Evolutionary conservation across 148 eudicot species (phyloP), one percentile per base, ranked within the genome.

Genomic region (Chenopodium suecicum): DNA sequence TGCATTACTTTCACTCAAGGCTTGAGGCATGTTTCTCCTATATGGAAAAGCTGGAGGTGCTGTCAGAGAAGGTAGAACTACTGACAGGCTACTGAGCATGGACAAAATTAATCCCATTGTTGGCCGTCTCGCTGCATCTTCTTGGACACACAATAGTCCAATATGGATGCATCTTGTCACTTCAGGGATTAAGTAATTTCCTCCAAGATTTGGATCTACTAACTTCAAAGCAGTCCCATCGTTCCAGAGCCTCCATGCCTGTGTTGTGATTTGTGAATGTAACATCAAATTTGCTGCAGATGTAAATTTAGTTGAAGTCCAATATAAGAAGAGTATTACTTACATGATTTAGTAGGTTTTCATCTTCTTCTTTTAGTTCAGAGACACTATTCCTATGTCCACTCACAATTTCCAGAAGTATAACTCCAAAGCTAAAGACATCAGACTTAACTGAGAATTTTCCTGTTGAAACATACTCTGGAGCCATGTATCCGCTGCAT

Each of bases 401-500:
- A 68, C 87, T 89, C 63, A 90, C 83, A 54, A 93, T 87, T 77
- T 93, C 97, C 78, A 93, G 85, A 80, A 91, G 87, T 72, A 93
- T 83, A 56, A 93, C 90, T 19, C 97, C 93, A 27, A 65, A 89
- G 74, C 97, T 93, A 44, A 86, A 93, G 47, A 93, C 89, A 83
- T 93, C 97, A 0, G 93, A 91, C 83, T 93, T 93, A 82, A 88
- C 95, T 31, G 97, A 91, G 23, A 88, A 88, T 77, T 93, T 89
- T 47, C 97, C 97, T 70, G 89, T 85, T 44, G 89, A 83, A 69
- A 85, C 85, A 71, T 91, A 93, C 65, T 93, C 97, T 10, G 97
- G 97, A 31, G 97, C 97, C 97, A 93, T 91, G 48, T 90, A 93
- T 11, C 97, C 97, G 74, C 97, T 93, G 87, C 84, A 23, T 65